phyloP scores from a whole-genome alignment of 2,329 filamentous ascomycete genomes.

The Paecilomyces variotii region DNA sequence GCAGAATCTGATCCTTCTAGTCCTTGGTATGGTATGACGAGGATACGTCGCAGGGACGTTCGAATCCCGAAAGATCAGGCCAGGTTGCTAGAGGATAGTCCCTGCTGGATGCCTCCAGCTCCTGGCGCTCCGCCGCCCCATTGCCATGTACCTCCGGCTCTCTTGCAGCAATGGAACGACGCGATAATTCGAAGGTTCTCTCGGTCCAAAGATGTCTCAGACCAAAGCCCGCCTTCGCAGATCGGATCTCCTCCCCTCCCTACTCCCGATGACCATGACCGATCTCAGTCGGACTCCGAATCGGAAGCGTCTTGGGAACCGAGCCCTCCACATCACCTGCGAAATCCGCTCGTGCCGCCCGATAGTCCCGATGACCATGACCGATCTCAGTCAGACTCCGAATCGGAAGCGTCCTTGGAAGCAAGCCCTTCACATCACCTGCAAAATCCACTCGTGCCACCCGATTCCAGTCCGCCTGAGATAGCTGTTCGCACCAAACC shows the following conservation, averaged over 20 bases:
- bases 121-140: conserved; percentile 17
- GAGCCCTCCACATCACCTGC: conserved; percentile 9
- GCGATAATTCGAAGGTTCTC: conserved; percentile 10
- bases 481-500: background rate
- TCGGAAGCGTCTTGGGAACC: conserved; percentile 14
- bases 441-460: conserved; percentile 13
- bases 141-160: conserved; percentile 26
- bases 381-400: conserved; percentile 8
- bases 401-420: conserved; percentile 14
- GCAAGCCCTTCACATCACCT: conserved; percentile 8
- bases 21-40: conserved; percentile 25
- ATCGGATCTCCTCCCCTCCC: background rate
- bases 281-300: conserved; percentile 9
- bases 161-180: conserved; percentile 30
- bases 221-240: background rate
- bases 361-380: conserved; percentile 13
- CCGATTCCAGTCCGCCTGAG: conserved; percentile 17
- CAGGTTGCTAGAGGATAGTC: conserved; percentile 38
- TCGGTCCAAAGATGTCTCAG: background rate
- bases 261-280: background rate
- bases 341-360: conserved; percentile 13
- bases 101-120: conserved; percentile 34
- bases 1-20: conserved; percentile 4
- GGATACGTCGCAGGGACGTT: conserved; percentile 36
- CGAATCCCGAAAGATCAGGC: conserved; percentile 44